Base-by-base conservation (phyloP, 1,139 yeast genomes). In the Geotrichum citri-aurantii region DNA sequence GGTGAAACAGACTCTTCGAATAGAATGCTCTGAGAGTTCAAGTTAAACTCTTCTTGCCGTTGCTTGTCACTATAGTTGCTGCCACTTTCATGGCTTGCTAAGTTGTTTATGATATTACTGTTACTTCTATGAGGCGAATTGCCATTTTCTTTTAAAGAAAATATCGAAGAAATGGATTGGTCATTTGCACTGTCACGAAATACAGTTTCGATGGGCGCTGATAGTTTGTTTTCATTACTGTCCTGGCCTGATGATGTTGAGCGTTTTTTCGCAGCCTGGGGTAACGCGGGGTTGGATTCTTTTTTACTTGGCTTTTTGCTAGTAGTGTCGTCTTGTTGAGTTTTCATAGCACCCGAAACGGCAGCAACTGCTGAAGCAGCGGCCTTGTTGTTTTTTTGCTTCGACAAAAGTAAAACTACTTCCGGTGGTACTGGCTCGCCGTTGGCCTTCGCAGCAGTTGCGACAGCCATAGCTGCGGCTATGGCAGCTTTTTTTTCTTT, bases 401-500 rank as follows among this genome's bases (percentile, higher is more conserved):
- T 52, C 24, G 54, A 19, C 26, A 52, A 23, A n/a, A 52, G 27
- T 14, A 24, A 33, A 3, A 48, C 40, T 5, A 52, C 49, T 19
- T 52, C 54, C 12, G 54, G 54, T 6, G 54, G 54, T 3, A 52
- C 27, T 7, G 54, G 54, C 31, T 52, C 54, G n/a, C 54, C 54
- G 44, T 44, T 52, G n/a, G 49, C 49, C 23, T 31, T 27, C 6
- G 57, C 55, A 19, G 57, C 52, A 19, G 59, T 56, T 11, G 54
- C 60, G 23, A 52, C 57, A 6, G 55, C 57, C 7, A 55, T 47
- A 11, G 55, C 57, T 21, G 56, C 57, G 7, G 54, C 55, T 8
- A 49, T 47, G 2, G 59, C 57, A 14, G 61, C 60, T 54, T 59
- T 59, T 40, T 48, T 55, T 21, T 60, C 62, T 11, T 63, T 65